Evolutionary conservation across 106 monocot species (phyloP), one percentile per base, ranked within the genome.

Genomic region (Ottelia alismoides): DNA sequence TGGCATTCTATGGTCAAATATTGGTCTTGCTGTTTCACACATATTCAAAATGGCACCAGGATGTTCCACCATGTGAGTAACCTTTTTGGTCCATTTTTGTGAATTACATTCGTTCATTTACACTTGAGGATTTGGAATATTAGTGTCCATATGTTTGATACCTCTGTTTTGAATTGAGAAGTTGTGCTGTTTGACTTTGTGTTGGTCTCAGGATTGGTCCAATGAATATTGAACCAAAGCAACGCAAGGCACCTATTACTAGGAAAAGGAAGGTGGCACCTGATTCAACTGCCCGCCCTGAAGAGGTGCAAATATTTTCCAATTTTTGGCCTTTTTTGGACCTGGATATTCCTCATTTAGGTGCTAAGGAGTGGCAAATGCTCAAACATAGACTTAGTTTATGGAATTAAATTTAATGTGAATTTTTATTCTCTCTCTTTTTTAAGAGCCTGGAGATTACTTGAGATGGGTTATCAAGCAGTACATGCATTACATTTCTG

Each of bases 1-100:
- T 32, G 28, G 20, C 22, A 46, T 70, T 28, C 65, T 51, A 22
- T 94, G 93, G 88, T 25, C 25, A 25, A 53, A 76, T 31, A 18
- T 88, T 58, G 88, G 93, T 6, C 25, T 52, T 44, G n/a, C 63
- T 28, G 73, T 80, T 12, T 75, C 83, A 53, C 67, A 60, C 64
- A 25, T 72, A 23, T 81, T 88, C 54, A 76, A 45, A 56, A 64
- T 27, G 16, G 68, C 35, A 23, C 49, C 77, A 47, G 88, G 81
- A 64, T 88, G 80, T 57, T 69, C 59, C 29, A 94, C 93, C 22
- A 88, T 94, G 89, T 90, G 78, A 61, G 49, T 47, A 20, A 2
- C n/a, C 30, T 60, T 28, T 30, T n/a, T 19, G 11, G 2, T 32
- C 22, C 2, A 9, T 29, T 19, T 47, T 61, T 48, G 2, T n/a